Evolutionary conservation across 192 early-diverging fungal genomes (phyloP).

Genomic region (Helicostylum pulchrum): DNA sequence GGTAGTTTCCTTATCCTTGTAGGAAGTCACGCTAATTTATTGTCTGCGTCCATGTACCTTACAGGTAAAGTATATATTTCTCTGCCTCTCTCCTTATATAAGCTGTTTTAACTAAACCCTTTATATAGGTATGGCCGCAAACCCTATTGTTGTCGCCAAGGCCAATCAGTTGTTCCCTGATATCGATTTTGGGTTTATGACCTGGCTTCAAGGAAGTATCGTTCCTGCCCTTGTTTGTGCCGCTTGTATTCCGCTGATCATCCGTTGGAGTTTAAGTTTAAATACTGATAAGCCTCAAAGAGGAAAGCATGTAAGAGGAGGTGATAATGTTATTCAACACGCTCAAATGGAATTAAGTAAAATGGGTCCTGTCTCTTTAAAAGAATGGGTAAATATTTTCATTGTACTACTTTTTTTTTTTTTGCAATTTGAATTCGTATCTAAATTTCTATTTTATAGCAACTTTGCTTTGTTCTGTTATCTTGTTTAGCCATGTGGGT

Average conservation of each 20-base stretch:
- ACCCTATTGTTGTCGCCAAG: conserved; percentile 60
- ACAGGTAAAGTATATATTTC: conserved; percentile 37
- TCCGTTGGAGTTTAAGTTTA: conserved; percentile 13
- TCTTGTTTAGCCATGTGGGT: conserved; percentile 59
- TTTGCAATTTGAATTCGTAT: too few species aligned
- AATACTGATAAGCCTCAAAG: not conserved
- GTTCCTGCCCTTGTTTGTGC: conserved; percentile 43
- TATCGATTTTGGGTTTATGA: conserved; percentile 64
- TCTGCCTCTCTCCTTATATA: not conserved
- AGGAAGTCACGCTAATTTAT: conserved; percentile 63
- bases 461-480: conserved; percentile 44
- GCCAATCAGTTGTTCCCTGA: conserved; percentile 55
- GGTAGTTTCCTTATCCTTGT: conserved; percentile 61
- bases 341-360: conserved; percentile 11
- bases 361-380: conserved; percentile 12
- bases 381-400: conserved; percentile 14
- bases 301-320: not conserved
- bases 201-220: conserved; percentile 56
- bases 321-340: conserved; percentile 18
- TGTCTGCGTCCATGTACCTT: conserved; percentile 70
- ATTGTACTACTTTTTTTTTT: not conserved
- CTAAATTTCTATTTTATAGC: conserved; percentile 7
- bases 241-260: conserved; percentile 1
- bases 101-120: not conserved
- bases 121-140: conserved; percentile 54